Percentiles rank a stretch among this genome's conserved stretches.
Evolutionary conservation across 495 filamentous ascomycete species (phyloP).

Genomic region (Terfezia claveryi): DNA sequence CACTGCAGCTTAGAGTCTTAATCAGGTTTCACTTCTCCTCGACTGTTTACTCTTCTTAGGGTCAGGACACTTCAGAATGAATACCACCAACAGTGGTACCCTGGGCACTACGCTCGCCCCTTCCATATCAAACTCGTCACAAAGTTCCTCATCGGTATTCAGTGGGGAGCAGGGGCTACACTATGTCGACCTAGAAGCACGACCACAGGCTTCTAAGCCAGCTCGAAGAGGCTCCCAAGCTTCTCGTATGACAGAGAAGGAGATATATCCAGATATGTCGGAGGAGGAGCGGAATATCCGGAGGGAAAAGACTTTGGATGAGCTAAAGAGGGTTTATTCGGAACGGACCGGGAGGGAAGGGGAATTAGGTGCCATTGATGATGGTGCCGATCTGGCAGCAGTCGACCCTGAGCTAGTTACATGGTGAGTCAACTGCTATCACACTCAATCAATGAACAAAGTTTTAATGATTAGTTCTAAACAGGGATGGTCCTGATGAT

Average conservation of each 20-base stretch:
- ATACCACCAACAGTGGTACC: too few species aligned
- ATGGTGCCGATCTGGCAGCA: conserved; percentile 12
- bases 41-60: too few species aligned
- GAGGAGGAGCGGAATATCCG: neutral
- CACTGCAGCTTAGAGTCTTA: too few species aligned
- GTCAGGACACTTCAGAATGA: too few species aligned
- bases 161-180: neutral
- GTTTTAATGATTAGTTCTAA: neutral
- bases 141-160: neutral
- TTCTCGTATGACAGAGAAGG: neutral
- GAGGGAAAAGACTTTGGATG: neutral
- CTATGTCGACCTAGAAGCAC: neutral
- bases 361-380: conserved; percentile 13
- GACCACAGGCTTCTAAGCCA: neutral
- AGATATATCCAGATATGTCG: neutral
- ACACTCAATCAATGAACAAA: neutral
- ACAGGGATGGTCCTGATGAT: conserved; percentile 19
- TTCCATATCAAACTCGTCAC: neutral
- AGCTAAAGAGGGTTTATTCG: neutral
- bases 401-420: conserved; percentile 15
- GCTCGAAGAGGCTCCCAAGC: neutral
- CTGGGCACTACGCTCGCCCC: too few species aligned
- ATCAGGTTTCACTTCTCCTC: too few species aligned
- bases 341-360: conserved; percentile 6
- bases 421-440: conserved; percentile 5